Percentiles rank a stretch among this genome's conserved stretches.
These are phyloP conservation scores for Cephaloascus albidus DNA, from an alignment of 805 yeast genomes.

Conservation along the genomic window DNA sequence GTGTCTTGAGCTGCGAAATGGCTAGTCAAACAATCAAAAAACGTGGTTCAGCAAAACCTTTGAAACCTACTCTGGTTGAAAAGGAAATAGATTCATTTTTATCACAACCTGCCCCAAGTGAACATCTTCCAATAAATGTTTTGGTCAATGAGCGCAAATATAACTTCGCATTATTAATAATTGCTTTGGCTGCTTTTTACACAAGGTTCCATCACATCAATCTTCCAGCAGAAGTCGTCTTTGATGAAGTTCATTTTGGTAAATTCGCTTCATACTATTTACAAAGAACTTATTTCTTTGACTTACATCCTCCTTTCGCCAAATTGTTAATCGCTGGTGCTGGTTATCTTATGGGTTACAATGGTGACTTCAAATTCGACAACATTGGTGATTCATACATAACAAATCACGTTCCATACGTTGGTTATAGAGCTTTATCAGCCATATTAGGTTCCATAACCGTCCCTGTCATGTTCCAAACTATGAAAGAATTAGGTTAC, in stretches of 20 bases:
- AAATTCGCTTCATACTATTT: slow-evolving; percentile 80
- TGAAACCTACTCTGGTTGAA: background rate
- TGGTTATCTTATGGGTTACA: slow-evolving; percentile 84
- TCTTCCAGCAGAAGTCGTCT: slow-evolving; percentile 68
- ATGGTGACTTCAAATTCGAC: slow-evolving; percentile 89
- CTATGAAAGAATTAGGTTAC: slow-evolving; percentile 79
- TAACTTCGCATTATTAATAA: slow-evolving; percentile 19
- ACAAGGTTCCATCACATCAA: slow-evolving; percentile 56
- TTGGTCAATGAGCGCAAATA: slow-evolving; percentile 20
- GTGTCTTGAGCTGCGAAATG: too few relatives aligned
- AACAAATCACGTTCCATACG: slow-evolving; percentile 73
- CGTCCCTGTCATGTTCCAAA: slow-evolving; percentile 75
- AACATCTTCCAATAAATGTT: too few relatives aligned
- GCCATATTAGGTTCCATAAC: slow-evolving; percentile 79
- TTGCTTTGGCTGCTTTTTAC: slow-evolving; percentile 33
- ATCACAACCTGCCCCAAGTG: background rate
- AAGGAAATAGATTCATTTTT: background rate
- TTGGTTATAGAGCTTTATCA: slow-evolving; percentile 70
- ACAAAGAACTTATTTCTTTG: slow-evolving; percentile 88
- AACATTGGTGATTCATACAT: slow-evolving; percentile 79
- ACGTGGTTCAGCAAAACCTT: background rate
- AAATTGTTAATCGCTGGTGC: slow-evolving; percentile 84
- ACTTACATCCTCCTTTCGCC: slow-evolving; percentile 97
- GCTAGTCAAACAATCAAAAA: background rate
- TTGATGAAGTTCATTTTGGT: slow-evolving; percentile 85